These are phyloP conservation scores for Baorangia bicolor DNA, from an alignment of 768 basidiomycete species.

Conservation along the genomic window DNA sequence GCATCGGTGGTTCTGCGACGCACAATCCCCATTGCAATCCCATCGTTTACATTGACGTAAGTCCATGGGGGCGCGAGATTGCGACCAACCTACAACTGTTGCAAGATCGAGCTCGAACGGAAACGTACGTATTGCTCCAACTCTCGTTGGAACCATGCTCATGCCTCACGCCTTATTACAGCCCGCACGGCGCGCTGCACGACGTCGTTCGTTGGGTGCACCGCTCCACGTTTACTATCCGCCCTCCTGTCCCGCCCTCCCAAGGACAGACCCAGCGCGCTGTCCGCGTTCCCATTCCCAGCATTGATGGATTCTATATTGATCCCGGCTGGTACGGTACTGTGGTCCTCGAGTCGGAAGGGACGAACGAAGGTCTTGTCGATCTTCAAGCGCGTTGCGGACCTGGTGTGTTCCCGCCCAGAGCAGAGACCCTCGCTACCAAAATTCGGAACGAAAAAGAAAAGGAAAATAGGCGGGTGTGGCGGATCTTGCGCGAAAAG, in stretches of 20 bases:
- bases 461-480: conserved; percentile 53
- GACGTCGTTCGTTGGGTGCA: conserved; percentile 86
- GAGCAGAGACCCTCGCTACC: conserved; percentile 40
- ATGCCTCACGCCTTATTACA: conserved; percentile 27
- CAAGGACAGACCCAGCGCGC: conserved; percentile 26
- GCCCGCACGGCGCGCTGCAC: conserved; percentile 76
- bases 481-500: conserved; percentile 72
- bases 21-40: conserved; percentile 53
- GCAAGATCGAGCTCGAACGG: conserved; percentile 73
- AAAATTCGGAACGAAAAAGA: conserved; percentile 38
- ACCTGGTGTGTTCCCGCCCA: conserved; percentile 61
- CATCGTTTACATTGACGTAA: conserved; percentile 69
- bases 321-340: conserved; percentile 84
- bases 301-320: conserved; percentile 53
- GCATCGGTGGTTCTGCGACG: conserved; percentile 40
- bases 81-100: conserved; percentile 70
- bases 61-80: conserved; percentile 79
- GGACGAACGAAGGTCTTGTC: conserved; percentile 79
- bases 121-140: conserved; percentile 60
- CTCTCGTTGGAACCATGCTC: not conserved
- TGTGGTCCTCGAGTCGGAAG: conserved; percentile 81
- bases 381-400: conserved; percentile 78
- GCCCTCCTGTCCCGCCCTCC: conserved; percentile 42
- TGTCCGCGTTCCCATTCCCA: conserved; percentile 49
- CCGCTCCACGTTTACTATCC: conserved; percentile 72